Conservation (phyloP, 257 asterid genomes). For the Capsicum baccatum region DNA sequence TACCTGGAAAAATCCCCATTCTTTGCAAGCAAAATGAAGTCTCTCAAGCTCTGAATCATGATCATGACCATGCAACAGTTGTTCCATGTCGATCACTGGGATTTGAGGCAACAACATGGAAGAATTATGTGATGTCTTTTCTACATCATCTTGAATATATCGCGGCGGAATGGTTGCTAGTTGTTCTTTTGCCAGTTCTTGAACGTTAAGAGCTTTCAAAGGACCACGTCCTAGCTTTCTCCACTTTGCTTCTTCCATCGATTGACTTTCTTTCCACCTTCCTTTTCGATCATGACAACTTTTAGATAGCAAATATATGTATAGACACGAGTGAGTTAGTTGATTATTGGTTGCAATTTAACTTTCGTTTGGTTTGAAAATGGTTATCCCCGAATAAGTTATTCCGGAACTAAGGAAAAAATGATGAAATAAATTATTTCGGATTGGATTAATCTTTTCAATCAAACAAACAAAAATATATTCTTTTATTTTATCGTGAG, state of each 20-base stretch:
- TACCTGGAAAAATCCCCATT: conserved; percentile 27
- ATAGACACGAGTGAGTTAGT: too few relatives aligned
- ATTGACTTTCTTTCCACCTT: not conserved
- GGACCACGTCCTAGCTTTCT: not conserved
- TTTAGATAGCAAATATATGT: too few relatives aligned
- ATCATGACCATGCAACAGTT: not conserved
- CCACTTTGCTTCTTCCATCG: not conserved
- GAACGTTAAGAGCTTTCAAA: not conserved
- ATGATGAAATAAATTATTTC: too few relatives aligned
- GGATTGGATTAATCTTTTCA: too few relatives aligned
- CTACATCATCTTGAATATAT: not conserved
- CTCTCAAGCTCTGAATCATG: not conserved
- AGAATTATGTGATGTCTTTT: not conserved
- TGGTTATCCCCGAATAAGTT: too few relatives aligned
- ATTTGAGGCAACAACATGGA: not conserved
- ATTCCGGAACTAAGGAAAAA: too few relatives aligned
- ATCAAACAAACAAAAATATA: too few relatives aligned
- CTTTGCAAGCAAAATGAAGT: conserved; percentile 20
- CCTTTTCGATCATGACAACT: too few relatives aligned
- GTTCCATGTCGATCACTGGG: conserved; percentile 6
- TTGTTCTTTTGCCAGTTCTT: not conserved
- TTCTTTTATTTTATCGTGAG: too few relatives aligned
- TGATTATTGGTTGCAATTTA: too few relatives aligned
- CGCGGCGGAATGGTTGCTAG: not conserved
- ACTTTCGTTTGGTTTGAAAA: too few relatives aligned